Evolutionary conservation across 495 filamentous ascomycete genomes (phyloP), one percentile per base, ranked within the genome.

Genomic region (Aspergillus olivimuriae): DNA sequence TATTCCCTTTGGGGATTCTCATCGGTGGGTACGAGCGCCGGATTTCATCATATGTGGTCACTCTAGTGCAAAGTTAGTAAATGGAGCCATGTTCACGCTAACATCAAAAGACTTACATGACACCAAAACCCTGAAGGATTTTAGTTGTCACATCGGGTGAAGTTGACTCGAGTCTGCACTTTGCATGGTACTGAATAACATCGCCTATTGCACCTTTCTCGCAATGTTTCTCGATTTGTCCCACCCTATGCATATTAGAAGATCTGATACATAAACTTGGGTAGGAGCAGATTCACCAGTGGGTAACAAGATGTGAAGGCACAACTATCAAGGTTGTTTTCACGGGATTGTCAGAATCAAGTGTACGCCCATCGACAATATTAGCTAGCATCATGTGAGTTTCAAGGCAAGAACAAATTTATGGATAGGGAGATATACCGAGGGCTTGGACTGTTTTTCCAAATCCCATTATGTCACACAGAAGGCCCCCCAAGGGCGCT

Each of bases 381-480:
- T 72, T 70, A 1, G 71, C 73, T 11, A 32, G 15, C 32, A 30
- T 4, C 9, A 8, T 1, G 15, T 53, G 26, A 48, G 41, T 22
- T 23, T 33, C 4, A 22, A 10, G 14, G 32, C 7, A 12, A 33
- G 40, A 11, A 9, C n/a, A n/a, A n/a, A n/a, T n/a, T n/a, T n/a
- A n/a, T n/a, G n/a, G n/a, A n/a, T n/a, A n/a, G n/a, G n/a, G n/a
- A n/a, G 9, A 35, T 39, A 35, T 40, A 65, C 61, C 53, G 9
- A 82, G 50, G 0, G 64, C 58, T 51, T 70, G 54, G 0, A 81
- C 40, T 0, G 77, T 82, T 45, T 81, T 87, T 0, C 83, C 83
- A 1, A 84, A 56, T 0, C 82, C 82, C 81, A 85, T 84, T 14
- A 64, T 57, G 51, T 86, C 81, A 1, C 72, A 74, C 1, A 77